Conservation (phyloP, 2,329 filamentous ascomycete species). For the Diaporthe sp. region DNA sequence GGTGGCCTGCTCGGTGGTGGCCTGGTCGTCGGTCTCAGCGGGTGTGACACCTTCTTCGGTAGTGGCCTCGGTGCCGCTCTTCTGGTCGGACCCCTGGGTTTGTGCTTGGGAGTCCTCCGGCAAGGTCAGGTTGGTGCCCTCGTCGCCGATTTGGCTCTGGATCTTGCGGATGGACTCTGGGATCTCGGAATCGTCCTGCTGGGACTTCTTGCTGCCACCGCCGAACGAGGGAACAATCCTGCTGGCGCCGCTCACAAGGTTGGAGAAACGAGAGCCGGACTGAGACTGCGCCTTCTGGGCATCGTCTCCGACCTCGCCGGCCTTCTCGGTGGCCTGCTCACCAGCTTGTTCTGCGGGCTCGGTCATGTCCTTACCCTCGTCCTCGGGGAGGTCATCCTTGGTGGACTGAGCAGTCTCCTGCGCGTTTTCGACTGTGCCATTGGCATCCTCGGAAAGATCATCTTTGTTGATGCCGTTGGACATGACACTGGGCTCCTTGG, state of each 20-base stretch:
- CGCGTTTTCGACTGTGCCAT: conserved; percentile 13
- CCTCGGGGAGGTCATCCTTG: conserved; percentile 38
- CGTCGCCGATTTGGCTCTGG: conserved; percentile 40
- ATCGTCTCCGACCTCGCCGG: not conserved
- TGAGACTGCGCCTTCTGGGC: conserved; percentile 32
- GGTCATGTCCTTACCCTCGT: conserved; percentile 43
- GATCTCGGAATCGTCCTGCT: conserved; percentile 29
- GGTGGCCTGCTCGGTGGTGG: conserved; percentile 38
- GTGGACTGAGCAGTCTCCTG: conserved; percentile 35
- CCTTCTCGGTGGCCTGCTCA: conserved; percentile 33
- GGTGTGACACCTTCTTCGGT: conserved; percentile 34
- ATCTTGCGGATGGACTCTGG: conserved; percentile 37
- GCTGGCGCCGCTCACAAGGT: conserved; percentile 38
- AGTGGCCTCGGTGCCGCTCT: conserved; percentile 37
- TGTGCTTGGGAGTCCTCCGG: conserved; percentile 34
- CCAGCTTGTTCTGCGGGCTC: conserved; percentile 41
- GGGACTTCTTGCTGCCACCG: conserved; percentile 36
- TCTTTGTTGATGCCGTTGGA: conserved; percentile 31
- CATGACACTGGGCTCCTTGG: conserved; percentile 39
- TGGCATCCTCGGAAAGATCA: conserved; percentile 32
- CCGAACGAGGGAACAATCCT: conserved; percentile 35
- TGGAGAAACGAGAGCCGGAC: conserved; percentile 37
- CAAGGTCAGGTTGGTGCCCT: conserved; percentile 37
- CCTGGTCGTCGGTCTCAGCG: conserved; percentile 40
- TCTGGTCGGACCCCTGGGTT: conserved; percentile 40